Evolutionary conservation across 805 yeast species (phyloP).

Genomic region (Kazachstania kunashirensis): DNA sequence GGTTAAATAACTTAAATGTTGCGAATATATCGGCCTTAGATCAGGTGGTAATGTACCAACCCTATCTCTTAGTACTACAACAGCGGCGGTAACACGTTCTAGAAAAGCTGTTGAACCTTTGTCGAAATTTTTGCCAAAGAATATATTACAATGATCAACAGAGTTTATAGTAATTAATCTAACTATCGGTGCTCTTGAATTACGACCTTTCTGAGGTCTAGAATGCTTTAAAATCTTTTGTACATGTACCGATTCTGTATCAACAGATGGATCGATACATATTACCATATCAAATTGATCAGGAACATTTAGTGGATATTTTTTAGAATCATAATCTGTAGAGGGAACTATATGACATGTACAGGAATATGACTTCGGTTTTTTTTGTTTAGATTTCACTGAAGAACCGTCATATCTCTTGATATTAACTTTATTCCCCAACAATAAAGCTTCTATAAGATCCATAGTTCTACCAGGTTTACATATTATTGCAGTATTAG

Average conservation of each 20-base stretch:
- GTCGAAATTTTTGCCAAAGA: slow-evolving; percentile 33
- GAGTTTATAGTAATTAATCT: slow-evolving; percentile 70
- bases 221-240: slow-evolving; percentile 23
- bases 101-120: slow-evolving; percentile 37
- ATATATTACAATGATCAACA: slow-evolving; percentile 67
- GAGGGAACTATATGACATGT: slow-evolving; percentile 41
- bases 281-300: slow-evolving; percentile 47
- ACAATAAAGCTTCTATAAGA: slow-evolving; percentile 57
- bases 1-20: slow-evolving; percentile 50
- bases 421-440: slow-evolving; percentile 50
- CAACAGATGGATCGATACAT: slow-evolving; percentile 54
- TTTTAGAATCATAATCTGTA: slow-evolving; percentile 10
- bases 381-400: slow-evolving; percentile 37
- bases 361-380: slow-evolving; percentile 25
- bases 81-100: slow-evolving; percentile 66
- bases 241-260: slow-evolving; percentile 30
- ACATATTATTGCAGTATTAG: slow-evolving; percentile 61
- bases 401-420: slow-evolving; percentile 55
- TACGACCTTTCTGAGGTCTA: slow-evolving; percentile 21
- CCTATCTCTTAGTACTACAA: slow-evolving; percentile 70
- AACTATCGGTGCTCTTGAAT: slow-evolving; percentile 43
- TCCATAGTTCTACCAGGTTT: slow-evolving; percentile 63
- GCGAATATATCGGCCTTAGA: slow-evolving; percentile 62
- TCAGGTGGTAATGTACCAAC: slow-evolving; percentile 79
- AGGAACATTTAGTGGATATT: slow-evolving; percentile 13